Percentiles rank a stretch among this genome's conserved stretches.
Evolutionary conservation across 1,139 yeast species (phyloP).

Genomic region (Candida pseudoviswanathii): DNA sequence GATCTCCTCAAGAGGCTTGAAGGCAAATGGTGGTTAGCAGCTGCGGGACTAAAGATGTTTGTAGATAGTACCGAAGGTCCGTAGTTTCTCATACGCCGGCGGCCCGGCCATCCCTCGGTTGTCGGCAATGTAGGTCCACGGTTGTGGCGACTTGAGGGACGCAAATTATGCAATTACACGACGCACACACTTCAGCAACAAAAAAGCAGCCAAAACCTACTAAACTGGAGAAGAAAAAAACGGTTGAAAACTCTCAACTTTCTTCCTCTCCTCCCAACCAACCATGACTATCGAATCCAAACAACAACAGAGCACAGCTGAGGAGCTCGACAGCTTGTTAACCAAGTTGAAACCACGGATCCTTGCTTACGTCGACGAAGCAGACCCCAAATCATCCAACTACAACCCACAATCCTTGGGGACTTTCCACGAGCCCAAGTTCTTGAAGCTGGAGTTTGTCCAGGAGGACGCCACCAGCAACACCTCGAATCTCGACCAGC

Average conservation of each 20-base stretch:
- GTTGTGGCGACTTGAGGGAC: too few relatives aligned
- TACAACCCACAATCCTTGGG: constrained; percentile 39
- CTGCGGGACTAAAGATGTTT: constrained; percentile 1
- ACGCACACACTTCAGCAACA: neutral
- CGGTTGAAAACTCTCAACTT: neutral
- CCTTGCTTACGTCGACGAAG: constrained; percentile 35
- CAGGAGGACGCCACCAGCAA: constrained; percentile 12
- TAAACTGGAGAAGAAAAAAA: neutral
- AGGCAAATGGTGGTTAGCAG: constrained; percentile 4
- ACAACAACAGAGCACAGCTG: constrained; percentile 38
- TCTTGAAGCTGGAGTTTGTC: constrained; percentile 29
- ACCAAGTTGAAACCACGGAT: constrained; percentile 38
- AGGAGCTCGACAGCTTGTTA: constrained; percentile 40
- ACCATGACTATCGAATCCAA: constrained; percentile 17
- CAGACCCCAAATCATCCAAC: constrained; percentile 32
- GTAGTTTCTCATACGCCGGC: neutral
- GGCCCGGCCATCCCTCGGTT: too few relatives aligned
- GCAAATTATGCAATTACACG: too few relatives aligned
- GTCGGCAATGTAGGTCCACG: too few relatives aligned
- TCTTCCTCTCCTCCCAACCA: neutral
- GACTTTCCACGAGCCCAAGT: constrained; percentile 38
- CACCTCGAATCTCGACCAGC: constrained; percentile 14
- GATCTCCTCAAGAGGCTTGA: neutral
- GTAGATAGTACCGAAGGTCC: neutral
- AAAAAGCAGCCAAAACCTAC: neutral